Percentiles rank a stretch among this genome's conserved stretches.
These are phyloP conservation scores for Dictyostelium purpureum DNA, from an alignment of 78 protist species.

Conservation along the genomic window DNA sequence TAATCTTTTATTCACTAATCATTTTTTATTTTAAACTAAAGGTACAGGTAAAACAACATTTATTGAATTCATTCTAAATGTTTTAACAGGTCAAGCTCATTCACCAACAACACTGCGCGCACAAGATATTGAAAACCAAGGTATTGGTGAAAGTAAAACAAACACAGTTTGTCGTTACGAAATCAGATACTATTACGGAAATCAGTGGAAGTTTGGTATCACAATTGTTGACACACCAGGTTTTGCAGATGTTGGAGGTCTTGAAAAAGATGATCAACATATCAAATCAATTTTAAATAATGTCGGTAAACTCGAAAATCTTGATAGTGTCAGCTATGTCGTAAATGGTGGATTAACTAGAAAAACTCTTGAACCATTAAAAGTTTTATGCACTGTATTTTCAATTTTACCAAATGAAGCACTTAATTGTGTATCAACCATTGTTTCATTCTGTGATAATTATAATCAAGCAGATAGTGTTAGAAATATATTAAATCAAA, in stretches of 20 bases:
- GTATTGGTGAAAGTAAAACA: background rate
- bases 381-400: background rate
- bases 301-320: conserved; percentile 7
- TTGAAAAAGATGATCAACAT: background rate
- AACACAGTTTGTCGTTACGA: background rate
- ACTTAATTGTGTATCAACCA: background rate
- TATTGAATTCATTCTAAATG: background rate
- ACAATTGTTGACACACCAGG: conserved; percentile 30
- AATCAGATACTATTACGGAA: background rate
- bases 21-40: no score
- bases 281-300: background rate
- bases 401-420: background rate
- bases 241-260: background rate
- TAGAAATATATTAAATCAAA: background rate
- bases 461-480: background rate
- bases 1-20: no score
- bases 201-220: background rate
- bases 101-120: background rate
- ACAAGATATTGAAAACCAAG: background rate
- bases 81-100: conserved; percentile 8
- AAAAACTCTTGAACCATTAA: conserved; percentile 18
- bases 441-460: background rate
- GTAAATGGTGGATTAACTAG: background rate
- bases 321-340: conserved; percentile 8
- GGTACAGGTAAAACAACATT: conserved; percentile 3